Conservation (phyloP, 768 basidiomycete species). For the Termitomyces sp. region DNA sequence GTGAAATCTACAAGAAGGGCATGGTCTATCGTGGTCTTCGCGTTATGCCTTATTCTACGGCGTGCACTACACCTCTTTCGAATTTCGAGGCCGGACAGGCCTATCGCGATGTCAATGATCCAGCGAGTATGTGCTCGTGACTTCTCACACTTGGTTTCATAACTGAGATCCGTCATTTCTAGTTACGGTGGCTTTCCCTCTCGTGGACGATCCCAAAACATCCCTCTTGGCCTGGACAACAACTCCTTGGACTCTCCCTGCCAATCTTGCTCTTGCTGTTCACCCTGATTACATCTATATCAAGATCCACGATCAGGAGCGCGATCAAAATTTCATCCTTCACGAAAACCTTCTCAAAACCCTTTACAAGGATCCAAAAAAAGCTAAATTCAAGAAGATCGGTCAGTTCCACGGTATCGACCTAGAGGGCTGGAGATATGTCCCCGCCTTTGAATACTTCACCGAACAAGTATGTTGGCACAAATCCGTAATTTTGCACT, state of each 20-base stretch:
- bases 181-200: constrained; percentile 91
- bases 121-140: constrained; percentile 55
- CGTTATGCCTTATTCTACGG: constrained; percentile 99
- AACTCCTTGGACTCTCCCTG: constrained; percentile 97
- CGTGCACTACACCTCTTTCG: constrained; percentile 91
- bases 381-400: constrained; percentile 92
- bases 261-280: constrained; percentile 92
- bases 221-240: constrained; percentile 97
- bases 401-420: constrained; percentile 85
- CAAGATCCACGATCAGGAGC: constrained; percentile 91
- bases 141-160: neutral
- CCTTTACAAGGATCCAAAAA: constrained; percentile 95
- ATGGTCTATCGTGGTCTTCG: constrained; percentile 90
- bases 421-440: constrained; percentile 95
- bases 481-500: neutral
- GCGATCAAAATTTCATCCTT: constrained; percentile 85
- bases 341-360: constrained; percentile 83
- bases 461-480: constrained; percentile 67
- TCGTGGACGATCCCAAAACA: constrained; percentile 89
- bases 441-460: constrained; percentile 95
- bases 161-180: constrained; percentile 1
- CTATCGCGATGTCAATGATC: constrained; percentile 92
- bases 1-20: constrained; percentile 86
- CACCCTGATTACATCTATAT: constrained; percentile 95
- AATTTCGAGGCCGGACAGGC: constrained; percentile 96